phyloP scores from a whole-genome alignment of 768 basidiomycete species.

The Pleurotus djamor region DNA sequence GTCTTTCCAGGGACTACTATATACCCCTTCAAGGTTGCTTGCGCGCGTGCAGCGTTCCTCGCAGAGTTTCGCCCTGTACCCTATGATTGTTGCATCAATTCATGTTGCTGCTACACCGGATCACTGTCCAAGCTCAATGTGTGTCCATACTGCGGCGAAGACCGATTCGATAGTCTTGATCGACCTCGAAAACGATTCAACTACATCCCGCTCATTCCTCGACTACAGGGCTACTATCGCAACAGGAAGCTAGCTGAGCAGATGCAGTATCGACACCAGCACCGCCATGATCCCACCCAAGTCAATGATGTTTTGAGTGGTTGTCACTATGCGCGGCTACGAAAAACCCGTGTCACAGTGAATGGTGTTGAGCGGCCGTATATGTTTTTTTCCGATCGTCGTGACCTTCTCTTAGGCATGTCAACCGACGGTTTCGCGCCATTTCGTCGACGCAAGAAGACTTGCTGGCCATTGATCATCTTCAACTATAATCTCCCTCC shows the following conservation, averaged over 20 bases:
- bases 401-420: conserved; percentile 37
- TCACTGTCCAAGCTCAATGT: conserved; percentile 16
- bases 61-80: conserved; percentile 25
- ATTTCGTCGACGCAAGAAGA: conserved; percentile 23
- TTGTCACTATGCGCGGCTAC: conserved; percentile 21
- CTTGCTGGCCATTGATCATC: conserved; percentile 37
- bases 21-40: conserved; percentile 14
- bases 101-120: conserved; percentile 36
- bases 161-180: conserved; percentile 17
- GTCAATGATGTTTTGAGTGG: conserved; percentile 34
- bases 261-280: conserved; percentile 24
- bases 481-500: conserved; percentile 32
- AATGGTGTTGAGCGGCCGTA: conserved; percentile 17
- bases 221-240: conserved; percentile 22
- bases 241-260: conserved; percentile 16
- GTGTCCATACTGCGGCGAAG: conserved; percentile 35
- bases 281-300: conserved; percentile 9
- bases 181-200: conserved; percentile 23
- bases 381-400: conserved; percentile 26
- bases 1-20: conserved; percentile 18
- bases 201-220: conserved; percentile 37
- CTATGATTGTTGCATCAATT: conserved; percentile 41
- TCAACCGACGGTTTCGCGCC: conserved; percentile 34
- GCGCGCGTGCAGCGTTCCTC: conserved; percentile 22
- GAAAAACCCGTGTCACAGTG: conserved; percentile 16